These are phyloP conservation scores for Schizophyllum amplum DNA, from an alignment of 1,284 basidiomycete genomes.

Conservation along the genomic window DNA sequence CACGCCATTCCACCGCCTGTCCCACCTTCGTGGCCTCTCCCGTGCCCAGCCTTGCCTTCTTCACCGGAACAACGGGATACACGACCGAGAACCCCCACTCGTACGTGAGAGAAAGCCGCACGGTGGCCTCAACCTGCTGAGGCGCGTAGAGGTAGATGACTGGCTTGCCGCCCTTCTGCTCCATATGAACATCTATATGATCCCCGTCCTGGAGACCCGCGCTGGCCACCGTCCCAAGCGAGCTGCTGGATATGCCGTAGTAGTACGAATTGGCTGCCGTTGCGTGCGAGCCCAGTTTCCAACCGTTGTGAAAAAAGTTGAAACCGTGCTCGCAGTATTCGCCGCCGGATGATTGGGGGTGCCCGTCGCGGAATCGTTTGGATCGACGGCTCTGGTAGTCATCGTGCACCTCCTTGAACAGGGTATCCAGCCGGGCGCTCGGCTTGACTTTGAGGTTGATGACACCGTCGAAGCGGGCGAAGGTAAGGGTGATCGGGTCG, in stretches of 20 bases:
- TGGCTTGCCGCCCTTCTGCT: slow-evolving; percentile 12
- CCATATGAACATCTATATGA: neutral
- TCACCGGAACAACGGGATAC: slow-evolving; percentile 24
- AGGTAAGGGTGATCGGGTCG: neutral
- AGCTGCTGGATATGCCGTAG: too few relatives aligned
- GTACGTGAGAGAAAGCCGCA: slow-evolving; percentile 13
- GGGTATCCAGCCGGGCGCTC: neutral
- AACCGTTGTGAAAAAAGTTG: neutral
- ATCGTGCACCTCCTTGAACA: neutral
- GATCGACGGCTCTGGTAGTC: too few relatives aligned
- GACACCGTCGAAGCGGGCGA: neutral
- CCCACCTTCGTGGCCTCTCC: slow-evolving; percentile 1
- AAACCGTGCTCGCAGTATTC: neutral
- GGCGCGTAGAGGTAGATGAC: slow-evolving; percentile 20
- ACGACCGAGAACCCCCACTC: slow-evolving; percentile 21
- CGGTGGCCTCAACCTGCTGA: slow-evolving; percentile 2
- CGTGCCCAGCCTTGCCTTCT: too few relatives aligned
- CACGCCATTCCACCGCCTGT: slow-evolving; percentile 18
- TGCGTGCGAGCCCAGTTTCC: too few relatives aligned
- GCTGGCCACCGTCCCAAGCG: neutral
- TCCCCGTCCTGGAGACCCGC: neutral
- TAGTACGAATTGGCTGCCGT: too few relatives aligned
- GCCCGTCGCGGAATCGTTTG: too few relatives aligned
- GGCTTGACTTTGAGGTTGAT: neutral
- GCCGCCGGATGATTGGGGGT: too few relatives aligned